Base-by-base conservation (phyloP, 768 basidiomycete species). In the Amanita thiersii region DNA sequence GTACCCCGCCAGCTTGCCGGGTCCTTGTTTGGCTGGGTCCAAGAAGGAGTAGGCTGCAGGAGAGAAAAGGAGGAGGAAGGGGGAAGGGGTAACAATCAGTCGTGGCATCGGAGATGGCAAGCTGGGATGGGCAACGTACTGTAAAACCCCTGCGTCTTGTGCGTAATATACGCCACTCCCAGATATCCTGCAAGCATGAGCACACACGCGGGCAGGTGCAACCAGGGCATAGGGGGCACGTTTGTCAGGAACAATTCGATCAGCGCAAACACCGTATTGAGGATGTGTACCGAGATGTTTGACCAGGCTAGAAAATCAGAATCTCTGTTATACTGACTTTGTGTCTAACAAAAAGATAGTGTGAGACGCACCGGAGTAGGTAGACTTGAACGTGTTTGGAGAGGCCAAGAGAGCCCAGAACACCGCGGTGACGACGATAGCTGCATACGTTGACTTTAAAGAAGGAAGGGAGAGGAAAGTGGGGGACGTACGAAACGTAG, bases 111-210 rank as follows among this genome's bases (percentile, higher is more conserved):
- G 17, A 24, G 20, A 12, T 18, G 18, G 6, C 14, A 40, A 19
- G 9, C 17, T 15, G 23, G n/a, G n/a, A n/a, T n/a, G n/a, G n/a
- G n/a, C n/a, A 28, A 66, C 78, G 40, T 47, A 86, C 83, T 56
- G 54, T 86, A 86, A 51, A 81, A 71, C 0, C 74, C 73, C 51
- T 81, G 79, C 0, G 73, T 70, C 0, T 60, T 72, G 36, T 69
- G 49, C 0, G 81, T 82, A 40, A 87, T 69, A 49, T 86, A 87
- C 8, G 82, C 83, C 0, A 86, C 59, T 17, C 70, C 80, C 12
- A 86, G 58, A 50, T 86, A 87, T 2, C 58, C 51, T 0, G 48
- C 73, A 7, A 85, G 70, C 14, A 77, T 47, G 8, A 80, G 11
- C 11, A 83, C 34, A 18, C 69, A 59, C 25, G 68, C 50, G 2